Base-by-base conservation (phyloP, 495 filamentous ascomycete genomes). In the Penicillium cinerascens region DNA sequence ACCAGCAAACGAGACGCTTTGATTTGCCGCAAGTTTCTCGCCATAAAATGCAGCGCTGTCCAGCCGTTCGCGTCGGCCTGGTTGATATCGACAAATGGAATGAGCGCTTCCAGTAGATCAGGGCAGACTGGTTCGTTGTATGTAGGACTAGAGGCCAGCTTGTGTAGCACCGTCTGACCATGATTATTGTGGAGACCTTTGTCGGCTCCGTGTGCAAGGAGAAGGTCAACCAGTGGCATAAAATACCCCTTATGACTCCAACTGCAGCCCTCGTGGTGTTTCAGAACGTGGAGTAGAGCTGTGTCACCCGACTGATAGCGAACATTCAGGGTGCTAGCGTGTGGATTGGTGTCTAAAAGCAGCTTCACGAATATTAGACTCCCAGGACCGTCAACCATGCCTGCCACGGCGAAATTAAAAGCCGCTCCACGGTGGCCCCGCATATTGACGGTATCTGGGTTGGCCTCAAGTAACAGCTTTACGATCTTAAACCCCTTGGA, bases 31-130 rank as follows among this genome's bases (percentile, higher is more conserved):
- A 64, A 22, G n/a, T 55, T 46, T 21, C 22, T 51, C 4, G 51
- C 56, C 29, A 64, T 42, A 33, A 42, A 26, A 48, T 64, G 51
- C 6, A 64, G 44, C 8, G 47, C 44, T 3, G 56, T 55, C 17
- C 33, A 37, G 18, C 56, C 47, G 33, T 54, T 26, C 16, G 4
- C 29, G 38, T 59, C 51, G 16, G 23, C 20, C 7, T 51, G 27
- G 43, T 51, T 56, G 5, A 59, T 41, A 44, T 54, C 39, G 33
- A 45, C 46, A 2, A 39, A 37, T 22, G 25, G 13, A 2, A 56
- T 27, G n/a, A 59, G 40, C 5, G 52, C 29, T 11, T 51, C 44
- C 18, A 63, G 38, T 7, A 57, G 16, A 18, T 54, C 20, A 35
- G 54, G 47, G 25, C 46, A 49, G 10, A 54, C 46, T 29, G 45